Percentiles rank a stretch among this genome's conserved stretches.
phyloP scores from a whole-genome alignment of 768 basidiomycete species.

The Mycena venus region DNA sequence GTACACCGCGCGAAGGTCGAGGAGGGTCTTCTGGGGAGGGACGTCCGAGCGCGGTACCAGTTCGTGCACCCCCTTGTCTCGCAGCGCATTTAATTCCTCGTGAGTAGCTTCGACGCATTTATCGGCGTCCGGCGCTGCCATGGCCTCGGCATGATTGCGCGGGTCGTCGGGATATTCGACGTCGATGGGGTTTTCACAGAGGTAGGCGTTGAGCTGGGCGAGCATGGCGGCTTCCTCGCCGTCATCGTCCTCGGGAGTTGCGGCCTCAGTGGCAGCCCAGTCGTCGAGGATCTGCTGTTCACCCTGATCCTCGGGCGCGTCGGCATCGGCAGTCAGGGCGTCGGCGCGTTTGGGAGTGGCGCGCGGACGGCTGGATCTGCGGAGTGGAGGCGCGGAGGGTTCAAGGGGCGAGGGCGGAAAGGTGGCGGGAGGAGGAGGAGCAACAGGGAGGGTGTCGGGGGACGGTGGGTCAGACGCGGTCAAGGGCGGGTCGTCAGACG shows the following conservation, averaged over 20 bases:
- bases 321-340: neutral
- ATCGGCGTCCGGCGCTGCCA: neutral
- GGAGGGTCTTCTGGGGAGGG: neutral
- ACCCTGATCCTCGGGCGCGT: neutral
- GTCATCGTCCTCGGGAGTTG: neutral
- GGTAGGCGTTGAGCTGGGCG: neutral
- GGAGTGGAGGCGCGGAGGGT: no score
- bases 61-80: neutral
- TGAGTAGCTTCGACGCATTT: neutral
- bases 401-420: no score
- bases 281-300: neutral
- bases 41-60: neutral
- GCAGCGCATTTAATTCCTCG: neutral
- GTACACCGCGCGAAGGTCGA: neutral
- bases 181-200: neutral
- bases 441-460: no score
- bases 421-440: no score
- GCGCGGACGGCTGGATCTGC: no score
- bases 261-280: neutral
- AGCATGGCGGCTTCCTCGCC: neutral
- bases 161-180: neutral
- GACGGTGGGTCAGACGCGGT: no score
- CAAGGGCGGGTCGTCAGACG: no score
- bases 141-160: neutral
- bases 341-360: no score